Evolutionary conservation across 257 asterid genomes (phyloP).

Genomic region (Asclepias syriaca): DNA sequence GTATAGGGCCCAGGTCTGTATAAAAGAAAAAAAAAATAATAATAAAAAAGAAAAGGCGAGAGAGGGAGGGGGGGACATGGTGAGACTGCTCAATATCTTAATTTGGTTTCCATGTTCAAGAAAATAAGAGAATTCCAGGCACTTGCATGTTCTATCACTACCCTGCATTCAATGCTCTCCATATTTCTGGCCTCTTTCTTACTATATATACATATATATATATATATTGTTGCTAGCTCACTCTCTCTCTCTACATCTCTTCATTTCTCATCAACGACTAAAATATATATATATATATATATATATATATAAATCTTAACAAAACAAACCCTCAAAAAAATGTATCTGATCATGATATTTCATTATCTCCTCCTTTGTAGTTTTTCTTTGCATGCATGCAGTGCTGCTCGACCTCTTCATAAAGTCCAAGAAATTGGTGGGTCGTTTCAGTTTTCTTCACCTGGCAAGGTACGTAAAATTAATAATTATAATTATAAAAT

Average conservation of each 20-base stretch:
- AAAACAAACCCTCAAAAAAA: slow-evolving; percentile 1
- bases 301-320: background rate
- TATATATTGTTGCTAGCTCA: background rate
- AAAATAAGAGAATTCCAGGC: slow-evolving; percentile 23
- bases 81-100: slow-evolving; percentile 37
- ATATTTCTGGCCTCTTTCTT: slow-evolving; percentile 8
- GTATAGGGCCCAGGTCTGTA: slow-evolving; percentile 21
- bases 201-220: slow-evolving; percentile 18
- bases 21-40: background rate
- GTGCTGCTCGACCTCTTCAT: slow-evolving; percentile 43
- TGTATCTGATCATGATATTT: slow-evolving; percentile 30
- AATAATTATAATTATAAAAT: background rate
- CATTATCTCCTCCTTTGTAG: slow-evolving; percentile 24
- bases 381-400: slow-evolving; percentile 51
- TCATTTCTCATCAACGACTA: background rate
- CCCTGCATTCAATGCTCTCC: slow-evolving; percentile 56
- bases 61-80: slow-evolving; percentile 32
- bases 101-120: slow-evolving; percentile 32
- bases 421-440: slow-evolving; percentile 2
- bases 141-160: slow-evolving; percentile 59
- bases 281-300: background rate
- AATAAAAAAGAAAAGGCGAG: too few species aligned
- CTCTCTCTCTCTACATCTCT: background rate
- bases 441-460: slow-evolving; percentile 9
- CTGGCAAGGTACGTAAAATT: slow-evolving; percentile 25